phyloP scores from a whole-genome alignment of 1,139 yeast species.

The Diutina rugosa region DNA sequence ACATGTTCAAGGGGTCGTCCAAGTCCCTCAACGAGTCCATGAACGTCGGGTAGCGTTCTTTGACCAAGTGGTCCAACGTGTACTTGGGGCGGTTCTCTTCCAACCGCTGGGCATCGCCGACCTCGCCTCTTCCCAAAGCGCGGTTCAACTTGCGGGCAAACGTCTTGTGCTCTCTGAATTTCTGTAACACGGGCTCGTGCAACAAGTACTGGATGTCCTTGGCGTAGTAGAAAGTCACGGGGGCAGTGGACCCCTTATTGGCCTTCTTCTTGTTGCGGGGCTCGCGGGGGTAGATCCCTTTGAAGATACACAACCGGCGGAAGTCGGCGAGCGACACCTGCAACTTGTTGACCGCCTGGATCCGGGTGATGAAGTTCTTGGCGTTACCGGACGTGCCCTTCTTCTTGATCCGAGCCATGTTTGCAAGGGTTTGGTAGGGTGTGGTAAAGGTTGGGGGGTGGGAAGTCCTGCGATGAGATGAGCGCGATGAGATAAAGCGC shows the following conservation, averaged over 20 bases:
- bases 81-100: conserved; percentile 76
- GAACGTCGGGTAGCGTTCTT: conserved; percentile 93
- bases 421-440: not conserved
- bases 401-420: conserved; percentile 42
- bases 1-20: conserved; percentile 92
- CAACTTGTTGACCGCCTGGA: conserved; percentile 86
- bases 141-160: conserved; percentile 83
- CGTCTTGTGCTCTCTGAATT: conserved; percentile 91
- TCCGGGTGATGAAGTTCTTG: conserved; percentile 82
- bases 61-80: conserved; percentile 79
- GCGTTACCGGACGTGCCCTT: conserved; percentile 85
- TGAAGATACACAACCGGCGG: conserved; percentile 93
- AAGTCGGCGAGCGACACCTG: conserved; percentile 97
- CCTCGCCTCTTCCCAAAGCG: conserved; percentile 88
- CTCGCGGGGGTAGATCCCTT: conserved; percentile 93
- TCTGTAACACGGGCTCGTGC: conserved; percentile 89
- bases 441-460: not conserved
- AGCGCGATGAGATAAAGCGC: not conserved
- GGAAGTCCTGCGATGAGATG: not conserved
- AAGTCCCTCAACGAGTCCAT: conserved; percentile 84
- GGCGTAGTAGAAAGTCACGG: conserved; percentile 84
- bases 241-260: conserved; percentile 92
- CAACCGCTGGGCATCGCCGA: conserved; percentile 74
- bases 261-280: conserved; percentile 95
- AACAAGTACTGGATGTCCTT: conserved; percentile 89